Percentiles rank a stretch among this genome's conserved stretches.
phyloP scores from a whole-genome alignment of 2,329 filamentous ascomycete genomes.

The Stagonosporopsis chrysanthemi region DNA sequence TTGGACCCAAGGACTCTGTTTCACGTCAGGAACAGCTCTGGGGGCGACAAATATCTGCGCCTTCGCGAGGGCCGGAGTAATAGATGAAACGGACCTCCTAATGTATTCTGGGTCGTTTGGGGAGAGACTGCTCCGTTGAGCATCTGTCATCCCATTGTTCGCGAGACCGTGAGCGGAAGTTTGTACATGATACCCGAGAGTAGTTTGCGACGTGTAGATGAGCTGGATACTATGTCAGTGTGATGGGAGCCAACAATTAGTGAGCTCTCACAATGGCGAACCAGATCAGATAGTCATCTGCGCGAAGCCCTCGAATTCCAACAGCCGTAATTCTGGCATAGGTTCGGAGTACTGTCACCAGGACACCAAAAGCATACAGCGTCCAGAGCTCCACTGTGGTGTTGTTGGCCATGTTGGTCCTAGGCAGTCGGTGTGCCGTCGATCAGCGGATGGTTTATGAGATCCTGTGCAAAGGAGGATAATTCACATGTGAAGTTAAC shows the following conservation, averaged over 20 bases:
- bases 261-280: conserved; percentile 21
- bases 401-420: background rate
- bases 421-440: background rate
- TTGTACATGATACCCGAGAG: conserved; percentile 59
- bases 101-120: conserved; percentile 20
- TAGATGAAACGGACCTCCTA: background rate
- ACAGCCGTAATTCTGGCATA: conserved; percentile 25
- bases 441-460: background rate
- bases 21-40: conserved; percentile 40
- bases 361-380: conserved; percentile 23
- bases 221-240: conserved; percentile 44
- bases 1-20: conserved; percentile 60
- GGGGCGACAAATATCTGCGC: too few species aligned
- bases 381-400: conserved; percentile 26
- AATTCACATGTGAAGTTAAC: background rate
- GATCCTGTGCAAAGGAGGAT: background rate
- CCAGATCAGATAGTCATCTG: conserved; percentile 31
- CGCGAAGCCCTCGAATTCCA: conserved; percentile 21
- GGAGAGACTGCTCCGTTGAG: conserved; percentile 49
- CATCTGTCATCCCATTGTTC: conserved; percentile 59
- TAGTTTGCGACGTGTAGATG: conserved; percentile 61
- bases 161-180: conserved; percentile 61
- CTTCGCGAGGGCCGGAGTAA: background rate
- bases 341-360: conserved; percentile 23
- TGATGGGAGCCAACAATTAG: background rate